These are phyloP conservation scores for Vaccinium vitisidaea DNA, from an alignment of 148 eudicot species.

Conservation along the genomic window DNA sequence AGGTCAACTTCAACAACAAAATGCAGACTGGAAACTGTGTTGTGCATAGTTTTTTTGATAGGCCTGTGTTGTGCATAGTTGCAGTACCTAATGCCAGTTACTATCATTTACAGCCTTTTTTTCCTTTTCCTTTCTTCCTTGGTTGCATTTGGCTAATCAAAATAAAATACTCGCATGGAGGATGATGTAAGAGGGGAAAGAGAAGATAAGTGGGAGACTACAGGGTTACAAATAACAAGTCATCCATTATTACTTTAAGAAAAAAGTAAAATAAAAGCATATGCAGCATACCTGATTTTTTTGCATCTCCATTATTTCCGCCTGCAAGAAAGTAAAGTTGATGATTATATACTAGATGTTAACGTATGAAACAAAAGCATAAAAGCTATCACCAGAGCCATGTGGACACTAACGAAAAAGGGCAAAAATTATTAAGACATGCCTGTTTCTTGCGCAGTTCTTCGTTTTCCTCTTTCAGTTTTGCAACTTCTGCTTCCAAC, in stretches of 20 bases:
- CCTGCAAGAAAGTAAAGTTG: constrained; percentile 44
- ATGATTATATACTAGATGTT: neutral
- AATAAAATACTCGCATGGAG: neutral
- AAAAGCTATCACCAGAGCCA: neutral
- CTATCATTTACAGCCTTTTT: neutral
- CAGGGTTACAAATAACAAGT: neutral
- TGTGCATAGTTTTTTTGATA: neutral
- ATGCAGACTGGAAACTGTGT: neutral
- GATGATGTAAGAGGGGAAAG: neutral
- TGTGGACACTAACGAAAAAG: neutral
- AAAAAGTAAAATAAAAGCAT: neutral
- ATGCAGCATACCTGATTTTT: constrained; percentile 65
- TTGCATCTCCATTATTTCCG: constrained; percentile 70
- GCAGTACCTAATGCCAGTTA: neutral
- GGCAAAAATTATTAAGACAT: neutral
- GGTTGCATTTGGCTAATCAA: neutral
- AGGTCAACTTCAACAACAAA: neutral
- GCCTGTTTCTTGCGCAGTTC: constrained; percentile 75
- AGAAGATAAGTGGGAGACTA: neutral
- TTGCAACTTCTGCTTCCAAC: constrained; percentile 80
- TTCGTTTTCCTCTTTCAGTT: constrained; percentile 72
- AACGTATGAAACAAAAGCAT: neutral
- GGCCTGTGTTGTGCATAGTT: neutral
- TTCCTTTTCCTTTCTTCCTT: neutral
- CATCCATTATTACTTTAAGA: neutral